phyloP scores from a whole-genome alignment of 1,139 yeast genomes.

The Debaryomyces robertsiae region DNA sequence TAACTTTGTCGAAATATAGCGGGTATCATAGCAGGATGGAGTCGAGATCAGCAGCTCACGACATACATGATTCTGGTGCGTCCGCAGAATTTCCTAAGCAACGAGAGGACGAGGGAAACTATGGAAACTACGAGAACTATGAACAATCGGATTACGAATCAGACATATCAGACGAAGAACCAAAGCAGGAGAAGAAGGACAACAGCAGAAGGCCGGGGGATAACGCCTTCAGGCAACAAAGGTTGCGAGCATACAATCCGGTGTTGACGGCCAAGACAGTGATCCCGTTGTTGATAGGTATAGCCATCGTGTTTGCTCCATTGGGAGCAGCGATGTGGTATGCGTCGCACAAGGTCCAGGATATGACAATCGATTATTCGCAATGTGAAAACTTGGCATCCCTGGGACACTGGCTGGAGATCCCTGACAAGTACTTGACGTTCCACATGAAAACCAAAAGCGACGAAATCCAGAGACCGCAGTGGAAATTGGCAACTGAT shows the following conservation, averaged over 20 bases:
- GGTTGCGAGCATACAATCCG: slow-evolving; percentile 55
- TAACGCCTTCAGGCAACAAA: slow-evolving; percentile 66
- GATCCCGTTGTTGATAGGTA: slow-evolving; percentile 71
- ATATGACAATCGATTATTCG: slow-evolving; percentile 77
- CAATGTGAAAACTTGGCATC: slow-evolving; percentile 68
- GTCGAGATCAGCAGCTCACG: slow-evolving; percentile 3
- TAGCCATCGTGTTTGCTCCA: slow-evolving; percentile 86
- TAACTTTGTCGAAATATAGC: too few species aligned
- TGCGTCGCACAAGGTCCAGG: slow-evolving; percentile 77
- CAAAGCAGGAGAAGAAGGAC: slow-evolving; percentile 25
- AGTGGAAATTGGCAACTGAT: slow-evolving; percentile 65
- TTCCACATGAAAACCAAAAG: slow-evolving; percentile 49
- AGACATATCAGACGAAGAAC: slow-evolving; percentile 12
- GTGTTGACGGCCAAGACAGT: slow-evolving; percentile 90
- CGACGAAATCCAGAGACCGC: slow-evolving; percentile 17
- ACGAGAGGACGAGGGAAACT: slow-evolving; percentile 1
- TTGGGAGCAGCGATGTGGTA: slow-evolving; percentile 89
- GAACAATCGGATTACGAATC: slow-evolving; percentile 15
- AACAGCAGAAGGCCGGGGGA: slow-evolving; percentile 57
- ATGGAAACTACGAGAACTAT: slow-evolving; percentile 6
- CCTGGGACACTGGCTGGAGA: slow-evolving; percentile 51
- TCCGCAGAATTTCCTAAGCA: background rate
- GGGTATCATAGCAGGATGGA: background rate
- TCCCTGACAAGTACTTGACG: slow-evolving; percentile 60
- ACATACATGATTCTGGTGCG: background rate